Base-by-base conservation (phyloP, 495 filamentous ascomycete species). In the Aspergillus nanangensis region DNA sequence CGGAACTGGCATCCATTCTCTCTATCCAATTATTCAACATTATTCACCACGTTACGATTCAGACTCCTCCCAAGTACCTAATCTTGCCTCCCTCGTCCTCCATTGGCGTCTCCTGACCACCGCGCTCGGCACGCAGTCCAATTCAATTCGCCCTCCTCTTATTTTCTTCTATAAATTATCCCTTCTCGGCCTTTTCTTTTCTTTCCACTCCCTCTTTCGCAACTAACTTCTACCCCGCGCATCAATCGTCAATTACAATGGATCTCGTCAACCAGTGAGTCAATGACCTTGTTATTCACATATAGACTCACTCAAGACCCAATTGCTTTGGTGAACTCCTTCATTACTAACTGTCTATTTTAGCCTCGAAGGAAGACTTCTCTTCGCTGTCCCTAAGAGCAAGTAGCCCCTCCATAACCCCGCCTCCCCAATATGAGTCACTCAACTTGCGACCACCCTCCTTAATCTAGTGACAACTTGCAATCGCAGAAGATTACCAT, bases 311-410 rank as follows among this genome's bases (percentile, higher is more conserved):
- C n/a, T n/a, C n/a, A n/a, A n/a, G n/a, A n/a, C n/a, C n/a, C n/a
- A n/a, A n/a, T n/a, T n/a, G n/a, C n/a, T n/a, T n/a, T n/a, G n/a
- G n/a, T n/a, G n/a, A n/a, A 29, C 13, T 20, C n/a, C 17, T 9
- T 32, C n/a, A 3, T 14, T 23, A 31, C 49, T 58, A 48, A 56
- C 41, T 37, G 8, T 40, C 2, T 20, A 14, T 1, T 15, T 3
- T 47, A 66, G 70, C 75, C 75, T 97, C 58, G 89, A 90, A 76
- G 90, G 90, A 66, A 85, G 92, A 55, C 81, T 97, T 37, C 80
- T 98, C 48, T 96, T 98, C 61, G 93, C 93, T 47, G 89, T 97
- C 17, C 93, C 93, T 35, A 98, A 98, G 72, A 98, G 90, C 89
- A 72, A 65, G 87, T 82, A 46, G 5, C 5, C 42, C 36, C 49